Conservation (phyloP, 2,329 filamentous ascomycete genomes). For the Teratosphaeria epicoccoides region DNA sequence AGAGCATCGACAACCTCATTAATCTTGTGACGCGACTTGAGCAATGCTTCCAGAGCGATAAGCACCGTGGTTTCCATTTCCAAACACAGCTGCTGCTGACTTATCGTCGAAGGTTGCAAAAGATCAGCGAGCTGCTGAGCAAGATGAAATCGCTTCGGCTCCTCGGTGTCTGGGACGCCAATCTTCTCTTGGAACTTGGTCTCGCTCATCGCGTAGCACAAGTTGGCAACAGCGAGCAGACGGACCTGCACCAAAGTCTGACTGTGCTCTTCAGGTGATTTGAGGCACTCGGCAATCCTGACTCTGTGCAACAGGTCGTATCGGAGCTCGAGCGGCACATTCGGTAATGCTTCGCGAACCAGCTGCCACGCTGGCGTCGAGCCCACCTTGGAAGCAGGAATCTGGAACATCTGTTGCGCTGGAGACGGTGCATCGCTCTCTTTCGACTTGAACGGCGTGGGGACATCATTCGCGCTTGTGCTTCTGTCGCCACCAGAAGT, state of each 20-base stretch:
- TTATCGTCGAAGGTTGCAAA: constrained; percentile 69
- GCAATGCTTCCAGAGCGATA: constrained; percentile 72
- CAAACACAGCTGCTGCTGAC: constrained; percentile 56
- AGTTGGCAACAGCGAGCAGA: constrained; percentile 76
- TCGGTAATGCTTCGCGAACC: constrained; percentile 34
- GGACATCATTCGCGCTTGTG: constrained; percentile 15
- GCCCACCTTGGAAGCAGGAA: constrained; percentile 43
- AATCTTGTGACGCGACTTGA: constrained; percentile 64
- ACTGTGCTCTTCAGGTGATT: constrained; percentile 53
- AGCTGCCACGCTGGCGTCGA: constrained; percentile 33
- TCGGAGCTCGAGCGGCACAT: constrained; percentile 60
- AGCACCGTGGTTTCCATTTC: constrained; percentile 75
- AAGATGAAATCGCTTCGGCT: constrained; percentile 78
- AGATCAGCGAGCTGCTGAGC: constrained; percentile 87
- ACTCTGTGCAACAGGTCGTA: constrained; percentile 82
- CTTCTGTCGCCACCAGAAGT: constrained; percentile 16
- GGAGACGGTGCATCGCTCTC: constrained; percentile 29
- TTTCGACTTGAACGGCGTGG: constrained; percentile 16
- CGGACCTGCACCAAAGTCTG: constrained; percentile 66
- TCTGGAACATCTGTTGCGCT: constrained; percentile 48
- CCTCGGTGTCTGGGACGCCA: constrained; percentile 76
- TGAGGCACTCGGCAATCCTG: constrained; percentile 71
- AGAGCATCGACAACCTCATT: constrained; percentile 81
- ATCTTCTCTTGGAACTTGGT: constrained; percentile 75
- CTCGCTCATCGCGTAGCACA: constrained; percentile 82